These are phyloP conservation scores for Alternaria sp. DNA, from an alignment of 2,329 filamentous ascomycete genomes.

Conservation along the genomic window DNA sequence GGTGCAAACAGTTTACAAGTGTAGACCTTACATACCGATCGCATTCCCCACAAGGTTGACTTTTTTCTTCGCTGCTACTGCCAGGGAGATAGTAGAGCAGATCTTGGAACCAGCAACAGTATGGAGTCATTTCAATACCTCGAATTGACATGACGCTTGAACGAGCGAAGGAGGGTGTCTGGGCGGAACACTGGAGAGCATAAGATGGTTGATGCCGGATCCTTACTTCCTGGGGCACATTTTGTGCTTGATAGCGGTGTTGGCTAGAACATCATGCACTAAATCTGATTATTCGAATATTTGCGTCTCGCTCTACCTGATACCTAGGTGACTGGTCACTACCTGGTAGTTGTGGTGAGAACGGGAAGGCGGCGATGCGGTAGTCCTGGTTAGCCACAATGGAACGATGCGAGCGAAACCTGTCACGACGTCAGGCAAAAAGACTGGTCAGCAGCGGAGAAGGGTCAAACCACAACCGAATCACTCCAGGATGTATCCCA, in stretches of 20 bases:
- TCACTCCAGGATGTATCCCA: neutral
- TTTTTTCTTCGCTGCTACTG: neutral
- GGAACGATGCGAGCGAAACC: constrained; percentile 6
- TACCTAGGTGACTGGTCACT: neutral
- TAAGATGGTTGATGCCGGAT: neutral
- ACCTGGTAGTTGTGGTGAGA: neutral
- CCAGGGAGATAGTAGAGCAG: neutral
- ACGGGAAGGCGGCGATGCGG: neutral
- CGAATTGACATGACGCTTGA: neutral
- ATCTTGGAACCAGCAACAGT: neutral
- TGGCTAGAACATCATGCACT: neutral
- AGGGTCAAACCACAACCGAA: constrained; percentile 23
- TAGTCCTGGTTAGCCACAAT: neutral
- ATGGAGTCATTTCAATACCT: neutral
- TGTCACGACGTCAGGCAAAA: constrained; percentile 27
- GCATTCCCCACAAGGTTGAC: no score
- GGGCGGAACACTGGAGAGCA: neutral
- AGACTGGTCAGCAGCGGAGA: constrained; percentile 10
- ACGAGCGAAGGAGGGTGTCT: neutral
- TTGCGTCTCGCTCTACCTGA: neutral
- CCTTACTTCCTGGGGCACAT: neutral
- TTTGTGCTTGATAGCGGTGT: neutral
- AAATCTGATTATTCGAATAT: neutral
- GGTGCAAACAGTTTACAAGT: no score
- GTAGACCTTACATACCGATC: neutral